Evolutionary conservation across 306 rosid species (phyloP).

Genomic region (Citrullus colocynthis): DNA sequence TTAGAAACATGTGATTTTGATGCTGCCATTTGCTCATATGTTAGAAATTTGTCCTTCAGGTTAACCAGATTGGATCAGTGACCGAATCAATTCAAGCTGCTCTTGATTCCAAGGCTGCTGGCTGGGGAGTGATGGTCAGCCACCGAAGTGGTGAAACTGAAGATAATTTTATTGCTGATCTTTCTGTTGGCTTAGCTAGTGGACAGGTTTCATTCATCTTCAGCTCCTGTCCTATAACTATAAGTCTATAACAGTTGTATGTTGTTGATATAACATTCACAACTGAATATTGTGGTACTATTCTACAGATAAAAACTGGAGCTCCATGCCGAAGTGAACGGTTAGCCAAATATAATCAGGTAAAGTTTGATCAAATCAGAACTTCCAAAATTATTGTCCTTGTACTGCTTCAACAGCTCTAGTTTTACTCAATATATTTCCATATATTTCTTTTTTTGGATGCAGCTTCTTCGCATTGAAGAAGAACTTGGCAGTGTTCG

Average conservation of each 20-base stretch:
- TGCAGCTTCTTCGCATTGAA: slow-evolving; percentile 95
- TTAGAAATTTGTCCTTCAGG: slow-evolving; percentile 32
- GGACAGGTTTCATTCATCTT: slow-evolving; percentile 59
- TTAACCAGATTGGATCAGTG: slow-evolving; percentile 93
- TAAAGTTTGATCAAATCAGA: slow-evolving; percentile 11
- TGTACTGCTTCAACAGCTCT: background rate
- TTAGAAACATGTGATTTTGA: background rate
- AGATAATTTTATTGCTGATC: slow-evolving; percentile 98
- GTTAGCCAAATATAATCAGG: slow-evolving; percentile 99
- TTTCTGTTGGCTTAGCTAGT: slow-evolving; percentile 96
- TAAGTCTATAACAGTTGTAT: background rate
- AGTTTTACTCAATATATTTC: background rate
- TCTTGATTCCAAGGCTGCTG: slow-evolving; percentile 93
- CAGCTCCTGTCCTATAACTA: background rate
- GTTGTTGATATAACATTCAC: slow-evolving; percentile 16
- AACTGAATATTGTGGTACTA: slow-evolving; percentile 13
- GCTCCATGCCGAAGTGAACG: slow-evolving; percentile 99
- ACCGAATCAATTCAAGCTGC: slow-evolving; percentile 96
- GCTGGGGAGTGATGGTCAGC: slow-evolving; percentile 99
- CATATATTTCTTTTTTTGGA: background rate
- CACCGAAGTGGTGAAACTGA: slow-evolving; percentile 98
- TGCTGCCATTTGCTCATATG: slow-evolving; percentile 9
- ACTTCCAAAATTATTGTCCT: background rate
- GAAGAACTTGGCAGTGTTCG: slow-evolving; percentile 85
- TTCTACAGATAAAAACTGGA: slow-evolving; percentile 77